A percentile compares a stretch with the other conserved stretches of the same genome.
These are phyloP conservation scores for Pythium graminicola DNA, from an alignment of 352 stramenopile genomes.

Conservation along the genomic window DNA sequence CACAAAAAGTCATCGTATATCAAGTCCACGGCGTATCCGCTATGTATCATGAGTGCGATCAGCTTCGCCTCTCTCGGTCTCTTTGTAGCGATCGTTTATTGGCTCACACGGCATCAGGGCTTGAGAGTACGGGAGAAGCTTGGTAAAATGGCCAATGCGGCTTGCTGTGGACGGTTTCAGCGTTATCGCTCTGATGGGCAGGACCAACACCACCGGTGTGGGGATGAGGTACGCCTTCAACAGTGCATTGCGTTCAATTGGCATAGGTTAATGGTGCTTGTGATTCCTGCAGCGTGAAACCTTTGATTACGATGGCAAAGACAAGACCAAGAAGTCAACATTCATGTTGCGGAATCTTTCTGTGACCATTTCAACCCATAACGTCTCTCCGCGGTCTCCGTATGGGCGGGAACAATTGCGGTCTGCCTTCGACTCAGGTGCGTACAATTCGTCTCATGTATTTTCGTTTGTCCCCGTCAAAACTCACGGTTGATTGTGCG, in stretches of 20 bases:
- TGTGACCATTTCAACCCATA: slow-evolving; percentile 9
- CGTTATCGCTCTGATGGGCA: background rate
- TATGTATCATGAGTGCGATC: slow-evolving; percentile 30
- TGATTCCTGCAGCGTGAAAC: background rate
- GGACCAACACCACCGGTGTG: background rate
- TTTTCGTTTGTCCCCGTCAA: too few species aligned
- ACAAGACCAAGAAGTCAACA: slow-evolving; percentile 5
- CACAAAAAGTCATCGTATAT: slow-evolving; percentile 25
- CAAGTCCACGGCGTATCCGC: slow-evolving; percentile 26
- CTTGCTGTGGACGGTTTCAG: slow-evolving; percentile 9
- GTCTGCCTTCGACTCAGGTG: slow-evolving; percentile 30
- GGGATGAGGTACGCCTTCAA: slow-evolving; percentile 9
- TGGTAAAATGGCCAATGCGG: background rate
- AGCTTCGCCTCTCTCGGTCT: slow-evolving; percentile 31
- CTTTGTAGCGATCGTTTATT: slow-evolving; percentile 30
- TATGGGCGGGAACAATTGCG: slow-evolving; percentile 11
- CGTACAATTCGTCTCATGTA: too few species aligned
- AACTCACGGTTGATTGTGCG: background rate
- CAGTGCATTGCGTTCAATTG: too few species aligned
- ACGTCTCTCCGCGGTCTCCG: slow-evolving; percentile 18
- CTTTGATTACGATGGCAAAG: background rate
- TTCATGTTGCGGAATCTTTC: background rate
- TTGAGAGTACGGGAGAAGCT: background rate
- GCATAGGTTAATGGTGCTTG: too few species aligned
- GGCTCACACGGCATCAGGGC: slow-evolving; percentile 19